These are phyloP conservation scores for Fusarium sp. DNA, from an alignment of 2,329 filamentous ascomycete species.

Conservation along the genomic window DNA sequence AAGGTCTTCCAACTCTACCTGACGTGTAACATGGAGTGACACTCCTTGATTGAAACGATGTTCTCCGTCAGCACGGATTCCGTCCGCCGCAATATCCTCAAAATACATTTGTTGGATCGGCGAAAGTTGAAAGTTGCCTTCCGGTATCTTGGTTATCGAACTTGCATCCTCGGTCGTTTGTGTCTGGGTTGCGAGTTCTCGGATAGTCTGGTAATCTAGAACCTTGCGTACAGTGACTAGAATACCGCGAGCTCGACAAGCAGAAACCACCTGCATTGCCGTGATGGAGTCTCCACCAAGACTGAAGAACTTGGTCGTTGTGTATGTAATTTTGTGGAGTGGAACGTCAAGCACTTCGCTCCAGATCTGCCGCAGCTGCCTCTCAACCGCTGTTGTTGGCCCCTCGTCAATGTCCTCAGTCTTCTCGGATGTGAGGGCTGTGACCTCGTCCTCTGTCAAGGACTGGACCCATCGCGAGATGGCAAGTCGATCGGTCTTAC, in stretches of 20 bases:
- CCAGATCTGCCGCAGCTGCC: conserved; percentile 3
- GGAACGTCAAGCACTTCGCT: not conserved
- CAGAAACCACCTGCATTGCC: conserved; percentile 10
- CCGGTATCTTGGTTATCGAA: not conserved
- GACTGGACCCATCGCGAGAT: conserved; percentile 2
- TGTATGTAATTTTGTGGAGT: not conserved
- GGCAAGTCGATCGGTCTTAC: not conserved
- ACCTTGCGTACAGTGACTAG: conserved; percentile 1
- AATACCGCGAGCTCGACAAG: not conserved
- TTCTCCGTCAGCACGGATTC: not conserved
- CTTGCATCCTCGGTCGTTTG: not conserved
- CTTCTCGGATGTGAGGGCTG: not conserved
- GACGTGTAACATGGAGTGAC: not conserved
- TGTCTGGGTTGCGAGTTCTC: not conserved
- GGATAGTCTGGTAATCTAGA: not conserved
- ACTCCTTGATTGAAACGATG: conserved; percentile 1
- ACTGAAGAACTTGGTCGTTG: conserved; percentile 5
- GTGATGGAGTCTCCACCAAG: conserved; percentile 13
- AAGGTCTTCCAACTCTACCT: not conserved
- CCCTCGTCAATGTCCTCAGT: not conserved
- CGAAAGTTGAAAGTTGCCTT: not conserved
- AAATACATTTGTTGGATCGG: conserved; percentile 6
- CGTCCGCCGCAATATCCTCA: not conserved
- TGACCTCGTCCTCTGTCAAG: conserved; percentile 1
- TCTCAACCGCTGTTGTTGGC: not conserved